Evolutionary conservation across 352 stramenopile genomes (phyloP).

Genomic region (Phytophthora pseudosyringae): DNA sequence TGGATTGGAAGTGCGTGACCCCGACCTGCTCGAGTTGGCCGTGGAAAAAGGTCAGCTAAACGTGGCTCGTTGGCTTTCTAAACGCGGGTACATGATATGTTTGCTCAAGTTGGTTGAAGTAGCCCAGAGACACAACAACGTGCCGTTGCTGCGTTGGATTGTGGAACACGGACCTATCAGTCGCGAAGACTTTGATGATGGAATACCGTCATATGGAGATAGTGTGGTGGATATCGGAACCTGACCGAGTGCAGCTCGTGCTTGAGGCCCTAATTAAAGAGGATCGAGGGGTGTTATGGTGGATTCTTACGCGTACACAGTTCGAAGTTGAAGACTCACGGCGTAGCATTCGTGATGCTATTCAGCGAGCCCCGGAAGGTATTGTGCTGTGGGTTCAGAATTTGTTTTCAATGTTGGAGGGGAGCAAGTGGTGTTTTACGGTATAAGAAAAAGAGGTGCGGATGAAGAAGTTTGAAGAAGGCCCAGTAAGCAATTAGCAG

Average conservation of each 20-base stretch:
- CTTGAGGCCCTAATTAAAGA: not conserved
- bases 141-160: conserved; percentile 2
- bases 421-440: too few relatives aligned
- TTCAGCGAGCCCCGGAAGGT: too few relatives aligned
- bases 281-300: not conserved
- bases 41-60: not conserved
- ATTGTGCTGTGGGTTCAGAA: too few relatives aligned
- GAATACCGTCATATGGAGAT: not conserved
- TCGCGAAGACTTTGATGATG: not conserved
- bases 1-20: not conserved
- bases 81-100: not conserved
- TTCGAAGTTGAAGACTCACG: not conserved
- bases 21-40: conserved; percentile 1
- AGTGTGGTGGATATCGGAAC: conserved; percentile 1
- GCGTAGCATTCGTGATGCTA: too few relatives aligned
- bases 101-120: not conserved
- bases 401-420: too few relatives aligned
- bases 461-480: too few relatives aligned
- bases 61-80: not conserved
- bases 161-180: not conserved
- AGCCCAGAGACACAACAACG: not conserved
- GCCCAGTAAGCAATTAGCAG: too few relatives aligned
- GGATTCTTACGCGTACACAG: not conserved
- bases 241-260: not conserved
- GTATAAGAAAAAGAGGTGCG: too few relatives aligned